Conservation (phyloP, 331 rosid genomes). For the Malus hybrid region DNA sequence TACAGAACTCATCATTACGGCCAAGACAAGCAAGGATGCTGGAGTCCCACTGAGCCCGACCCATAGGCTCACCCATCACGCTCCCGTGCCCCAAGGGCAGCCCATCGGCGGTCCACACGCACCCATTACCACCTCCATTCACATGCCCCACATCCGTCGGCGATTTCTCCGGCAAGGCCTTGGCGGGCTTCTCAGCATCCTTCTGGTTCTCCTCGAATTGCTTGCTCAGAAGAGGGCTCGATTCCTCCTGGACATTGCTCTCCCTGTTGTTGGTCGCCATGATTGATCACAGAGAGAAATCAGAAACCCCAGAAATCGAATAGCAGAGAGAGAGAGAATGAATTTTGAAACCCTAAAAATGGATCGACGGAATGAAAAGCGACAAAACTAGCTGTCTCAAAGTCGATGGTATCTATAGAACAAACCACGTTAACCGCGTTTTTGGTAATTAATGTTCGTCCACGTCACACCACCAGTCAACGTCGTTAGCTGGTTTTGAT, state of each 20-base stretch:
- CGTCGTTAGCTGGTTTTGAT: neutral
- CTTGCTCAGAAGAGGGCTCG: slow-evolving; percentile 57
- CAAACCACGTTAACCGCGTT: slow-evolving; percentile 12
- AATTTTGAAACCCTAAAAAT: slow-evolving; percentile 1
- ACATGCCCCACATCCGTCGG: slow-evolving; percentile 15
- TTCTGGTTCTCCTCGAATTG: slow-evolving; percentile 22
- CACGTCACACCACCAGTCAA: neutral
- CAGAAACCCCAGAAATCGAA: neutral
- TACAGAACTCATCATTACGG: slow-evolving; percentile 80
- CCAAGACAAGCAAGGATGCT: slow-evolving; percentile 67
- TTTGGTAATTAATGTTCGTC: neutral
- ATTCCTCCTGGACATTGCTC: slow-evolving; percentile 43
- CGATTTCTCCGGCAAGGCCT: slow-evolving; percentile 18
- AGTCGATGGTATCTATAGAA: neutral
- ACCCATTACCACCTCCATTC: slow-evolving; percentile 14
- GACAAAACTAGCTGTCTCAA: neutral
- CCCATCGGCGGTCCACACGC: slow-evolving; percentile 79
- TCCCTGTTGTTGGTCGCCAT: slow-evolving; percentile 39
- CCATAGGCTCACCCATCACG: slow-evolving; percentile 84
- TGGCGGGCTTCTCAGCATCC: slow-evolving; percentile 15
- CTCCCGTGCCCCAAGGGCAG: slow-evolving; percentile 57
- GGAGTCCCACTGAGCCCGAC: slow-evolving; percentile 67
- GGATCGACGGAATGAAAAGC: neutral
- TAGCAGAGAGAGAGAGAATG: neutral
- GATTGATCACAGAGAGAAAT: slow-evolving; percentile 6